A percentile compares a stretch with the other conserved stretches of the same genome.
These are phyloP conservation scores for Hypoxylon trugodes DNA, from an alignment of 495 filamentous ascomycete species.

Conservation along the genomic window DNA sequence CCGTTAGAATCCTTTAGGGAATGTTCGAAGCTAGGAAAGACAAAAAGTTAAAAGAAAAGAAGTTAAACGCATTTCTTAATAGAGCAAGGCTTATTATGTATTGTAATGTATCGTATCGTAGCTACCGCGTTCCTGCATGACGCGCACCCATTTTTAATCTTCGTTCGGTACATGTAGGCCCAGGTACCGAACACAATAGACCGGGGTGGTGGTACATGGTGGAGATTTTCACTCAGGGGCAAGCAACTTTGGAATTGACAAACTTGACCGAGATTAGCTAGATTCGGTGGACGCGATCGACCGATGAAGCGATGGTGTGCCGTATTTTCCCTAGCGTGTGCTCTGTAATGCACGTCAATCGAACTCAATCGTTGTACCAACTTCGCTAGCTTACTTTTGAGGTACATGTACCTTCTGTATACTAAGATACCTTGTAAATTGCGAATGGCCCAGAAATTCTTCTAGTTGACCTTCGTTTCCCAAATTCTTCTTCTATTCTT, in stretches of 20 bases:
- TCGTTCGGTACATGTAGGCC: constrained; percentile 8
- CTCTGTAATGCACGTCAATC: neutral
- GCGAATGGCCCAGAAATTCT: neutral
- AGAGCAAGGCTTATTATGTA: too few relatives aligned
- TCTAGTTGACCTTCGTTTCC: neutral
- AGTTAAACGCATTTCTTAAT: too few relatives aligned
- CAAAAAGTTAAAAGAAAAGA: too few relatives aligned
- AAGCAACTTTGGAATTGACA: constrained; percentile 1
- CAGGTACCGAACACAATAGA: constrained; percentile 21
- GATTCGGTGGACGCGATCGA: constrained; percentile 24
- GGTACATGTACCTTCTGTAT: neutral
- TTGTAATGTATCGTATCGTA: too few relatives aligned
- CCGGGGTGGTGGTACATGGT: neutral
- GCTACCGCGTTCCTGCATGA: constrained; percentile 31
- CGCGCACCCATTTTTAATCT: constrained; percentile 20
- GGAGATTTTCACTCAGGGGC: constrained; percentile 11
- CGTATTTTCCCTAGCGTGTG: constrained; percentile 6
- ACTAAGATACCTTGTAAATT: too few relatives aligned
- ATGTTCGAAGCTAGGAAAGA: too few relatives aligned
- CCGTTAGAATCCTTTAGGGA: too few relatives aligned
- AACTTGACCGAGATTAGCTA: constrained; percentile 14
- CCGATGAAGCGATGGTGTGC: constrained; percentile 10
- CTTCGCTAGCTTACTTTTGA: neutral
- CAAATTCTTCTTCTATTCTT: constrained; percentile 8
- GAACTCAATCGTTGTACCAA: neutral